phyloP scores from a whole-genome alignment of 768 basidiomycete genomes.

The Rossbeevera mucosa region DNA sequence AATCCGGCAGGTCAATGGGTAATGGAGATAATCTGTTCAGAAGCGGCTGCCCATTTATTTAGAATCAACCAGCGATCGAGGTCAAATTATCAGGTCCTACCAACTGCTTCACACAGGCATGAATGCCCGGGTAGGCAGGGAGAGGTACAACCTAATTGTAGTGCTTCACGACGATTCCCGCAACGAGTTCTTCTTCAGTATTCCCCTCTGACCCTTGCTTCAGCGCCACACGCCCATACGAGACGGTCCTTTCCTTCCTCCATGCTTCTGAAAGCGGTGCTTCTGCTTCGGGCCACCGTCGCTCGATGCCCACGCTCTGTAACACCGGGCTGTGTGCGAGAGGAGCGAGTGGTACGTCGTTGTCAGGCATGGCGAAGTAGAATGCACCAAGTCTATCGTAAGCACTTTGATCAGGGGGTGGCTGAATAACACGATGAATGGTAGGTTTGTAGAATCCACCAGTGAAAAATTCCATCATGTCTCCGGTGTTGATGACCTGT shows the following conservation, averaged over 20 bases:
- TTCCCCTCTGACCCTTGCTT: conserved; percentile 34
- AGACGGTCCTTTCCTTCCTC: conserved; percentile 45
- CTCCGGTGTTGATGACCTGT: conserved; percentile 57
- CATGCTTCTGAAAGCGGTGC: conserved; percentile 49
- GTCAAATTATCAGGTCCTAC: no score
- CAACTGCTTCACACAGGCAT: neutral
- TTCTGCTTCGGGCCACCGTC: conserved; percentile 33
- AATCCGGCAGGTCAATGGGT: neutral
- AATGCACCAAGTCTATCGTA: conserved; percentile 50
- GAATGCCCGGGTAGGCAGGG: neutral
- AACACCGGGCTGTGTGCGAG: conserved; percentile 43
- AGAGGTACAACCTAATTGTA: conserved; percentile 39
- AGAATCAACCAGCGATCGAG: no score
- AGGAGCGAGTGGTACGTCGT: conserved; percentile 44
- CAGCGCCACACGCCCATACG: conserved; percentile 47
- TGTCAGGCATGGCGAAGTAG: conserved; percentile 53
- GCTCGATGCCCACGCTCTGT: conserved; percentile 37
- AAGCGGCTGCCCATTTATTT: neutral
- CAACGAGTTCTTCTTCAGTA: conserved; percentile 52
- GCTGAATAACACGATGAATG: conserved; percentile 58
- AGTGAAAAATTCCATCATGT: conserved; percentile 53
- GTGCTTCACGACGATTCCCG: conserved; percentile 53
- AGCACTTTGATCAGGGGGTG: conserved; percentile 47
- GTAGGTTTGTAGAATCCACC: conserved; percentile 56
- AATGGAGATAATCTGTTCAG: neutral